phyloP scores from a whole-genome alignment of 352 stramenopile species.

The Phytophthora colocasiae region DNA sequence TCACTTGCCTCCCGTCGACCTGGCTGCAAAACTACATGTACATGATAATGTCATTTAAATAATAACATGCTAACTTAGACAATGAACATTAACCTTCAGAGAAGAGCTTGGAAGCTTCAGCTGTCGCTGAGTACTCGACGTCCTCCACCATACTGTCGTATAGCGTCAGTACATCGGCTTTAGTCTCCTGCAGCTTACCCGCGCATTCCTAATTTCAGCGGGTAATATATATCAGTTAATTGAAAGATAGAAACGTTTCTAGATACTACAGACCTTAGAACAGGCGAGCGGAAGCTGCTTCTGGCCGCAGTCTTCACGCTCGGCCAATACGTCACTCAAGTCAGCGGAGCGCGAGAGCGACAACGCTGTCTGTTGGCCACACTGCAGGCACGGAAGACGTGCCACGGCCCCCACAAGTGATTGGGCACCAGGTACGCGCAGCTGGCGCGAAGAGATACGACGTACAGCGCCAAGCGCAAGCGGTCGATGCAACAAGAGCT shows the following conservation, averaged over 20 bases:
- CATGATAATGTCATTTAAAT: neutral
- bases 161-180: conserved; percentile 39
- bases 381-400: conserved; percentile 59
- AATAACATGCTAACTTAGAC: neutral
- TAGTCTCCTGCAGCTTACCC: conserved; percentile 29
- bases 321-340: conserved; percentile 30
- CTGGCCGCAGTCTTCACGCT: conserved; percentile 40
- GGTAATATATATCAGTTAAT: no score
- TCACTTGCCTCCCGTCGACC: conserved; percentile 27
- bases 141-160: conserved; percentile 58
- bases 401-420: conserved; percentile 46
- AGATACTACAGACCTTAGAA: conserved; percentile 35
- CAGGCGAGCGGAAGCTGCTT: conserved; percentile 58
- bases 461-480: conserved; percentile 12
- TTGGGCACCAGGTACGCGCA: conserved; percentile 25
- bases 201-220: conserved; percentile 38
- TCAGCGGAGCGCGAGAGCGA: conserved; percentile 28
- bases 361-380: conserved; percentile 28
- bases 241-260: conserved; percentile 1
- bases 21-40: conserved; percentile 43
- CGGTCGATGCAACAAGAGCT: conserved; percentile 12
- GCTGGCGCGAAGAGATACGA: conserved; percentile 18
- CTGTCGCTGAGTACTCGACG: conserved; percentile 40
- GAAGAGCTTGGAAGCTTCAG: conserved; percentile 52
- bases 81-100: conserved; percentile 41